Evolutionary conservation across 2,329 filamentous ascomycete genomes (phyloP).

Genomic region (Pseudophaeomoniella oleicola): DNA sequence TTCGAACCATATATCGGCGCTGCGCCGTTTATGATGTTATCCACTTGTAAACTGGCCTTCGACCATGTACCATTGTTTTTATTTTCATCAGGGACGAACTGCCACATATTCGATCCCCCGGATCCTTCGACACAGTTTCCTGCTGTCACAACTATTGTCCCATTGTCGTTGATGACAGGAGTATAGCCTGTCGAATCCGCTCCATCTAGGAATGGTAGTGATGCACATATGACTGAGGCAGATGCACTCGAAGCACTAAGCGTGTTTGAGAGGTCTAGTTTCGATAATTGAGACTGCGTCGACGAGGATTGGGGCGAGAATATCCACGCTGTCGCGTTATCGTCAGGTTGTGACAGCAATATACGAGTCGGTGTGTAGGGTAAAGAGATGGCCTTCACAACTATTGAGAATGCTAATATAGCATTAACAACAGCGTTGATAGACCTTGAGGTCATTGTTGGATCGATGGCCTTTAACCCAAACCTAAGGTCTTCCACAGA

Average conservation of each 20-base stretch:
- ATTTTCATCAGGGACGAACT: slow-evolving; percentile 37
- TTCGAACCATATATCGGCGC: slow-evolving; percentile 31
- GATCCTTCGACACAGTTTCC: slow-evolving; percentile 52
- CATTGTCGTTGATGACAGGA: slow-evolving; percentile 50
- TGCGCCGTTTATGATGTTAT: slow-evolving; percentile 18
- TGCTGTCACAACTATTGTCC: slow-evolving; percentile 57
- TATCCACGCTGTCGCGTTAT: slow-evolving; percentile 50
- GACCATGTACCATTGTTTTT: slow-evolving; percentile 36
- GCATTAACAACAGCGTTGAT: neutral
- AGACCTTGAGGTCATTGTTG: neutral
- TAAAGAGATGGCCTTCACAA: slow-evolving; percentile 26
- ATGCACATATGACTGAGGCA: slow-evolving; percentile 14
- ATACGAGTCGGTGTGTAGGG: slow-evolving; percentile 70
- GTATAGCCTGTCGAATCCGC: slow-evolving; percentile 44
- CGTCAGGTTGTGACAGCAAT: slow-evolving; percentile 38
- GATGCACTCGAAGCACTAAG: slow-evolving; percentile 34
- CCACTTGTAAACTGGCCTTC: slow-evolving; percentile 22
- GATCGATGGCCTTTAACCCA: no score
- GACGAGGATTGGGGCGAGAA: slow-evolving; percentile 43
- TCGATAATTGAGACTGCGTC: slow-evolving; percentile 40
- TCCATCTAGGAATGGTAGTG: slow-evolving; percentile 47
- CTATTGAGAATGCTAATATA: slow-evolving; percentile 4
- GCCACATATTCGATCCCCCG: slow-evolving; percentile 49
- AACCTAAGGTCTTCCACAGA: no score
- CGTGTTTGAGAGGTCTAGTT: slow-evolving; percentile 49